A percentile compares a stretch with the other conserved stretches of the same genome.
These are phyloP conservation scores for Coprinopsis marcescibilis DNA, from an alignment of 768 basidiomycete genomes.

Conservation along the genomic window DNA sequence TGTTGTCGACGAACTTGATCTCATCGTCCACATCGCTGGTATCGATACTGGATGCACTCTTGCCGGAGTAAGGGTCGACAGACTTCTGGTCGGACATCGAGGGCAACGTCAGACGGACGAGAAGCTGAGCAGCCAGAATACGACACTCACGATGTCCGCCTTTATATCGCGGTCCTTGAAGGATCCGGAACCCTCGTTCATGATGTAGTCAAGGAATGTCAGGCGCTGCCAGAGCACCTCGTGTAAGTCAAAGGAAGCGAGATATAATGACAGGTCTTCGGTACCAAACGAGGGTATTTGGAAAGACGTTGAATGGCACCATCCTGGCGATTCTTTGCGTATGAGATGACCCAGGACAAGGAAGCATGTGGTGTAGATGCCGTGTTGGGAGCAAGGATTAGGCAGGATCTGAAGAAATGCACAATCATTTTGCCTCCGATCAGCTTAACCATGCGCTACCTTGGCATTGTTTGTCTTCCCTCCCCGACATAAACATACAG, in stretches of 20 bases:
- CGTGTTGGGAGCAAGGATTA: too few species aligned
- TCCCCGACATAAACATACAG: too few species aligned
- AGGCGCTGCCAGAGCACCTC: too few species aligned
- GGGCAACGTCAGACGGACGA: background rate
- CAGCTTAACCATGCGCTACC: too few species aligned
- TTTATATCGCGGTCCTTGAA: background rate
- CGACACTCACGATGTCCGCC: background rate
- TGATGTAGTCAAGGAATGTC: too few species aligned
- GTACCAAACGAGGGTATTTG: background rate
- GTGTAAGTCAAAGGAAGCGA: too few species aligned
- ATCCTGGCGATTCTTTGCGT: conserved; percentile 7
- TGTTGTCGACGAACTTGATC: conserved; percentile 1
- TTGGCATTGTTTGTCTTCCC: too few species aligned
- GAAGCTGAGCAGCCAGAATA: background rate
- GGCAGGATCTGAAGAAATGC: too few species aligned
- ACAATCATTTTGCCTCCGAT: too few species aligned
- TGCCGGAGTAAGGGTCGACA: background rate
- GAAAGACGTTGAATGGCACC: conserved; percentile 4
- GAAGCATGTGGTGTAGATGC: too few species aligned
- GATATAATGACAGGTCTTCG: background rate
- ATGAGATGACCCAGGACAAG: background rate
- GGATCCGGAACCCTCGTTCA: background rate
- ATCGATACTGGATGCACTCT: background rate
- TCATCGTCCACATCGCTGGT: conserved; percentile 3
- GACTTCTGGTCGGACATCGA: background rate